phyloP scores from a whole-genome alignment of 2,329 filamentous ascomycete genomes.

The Stagonosporopsis rhizophila region DNA sequence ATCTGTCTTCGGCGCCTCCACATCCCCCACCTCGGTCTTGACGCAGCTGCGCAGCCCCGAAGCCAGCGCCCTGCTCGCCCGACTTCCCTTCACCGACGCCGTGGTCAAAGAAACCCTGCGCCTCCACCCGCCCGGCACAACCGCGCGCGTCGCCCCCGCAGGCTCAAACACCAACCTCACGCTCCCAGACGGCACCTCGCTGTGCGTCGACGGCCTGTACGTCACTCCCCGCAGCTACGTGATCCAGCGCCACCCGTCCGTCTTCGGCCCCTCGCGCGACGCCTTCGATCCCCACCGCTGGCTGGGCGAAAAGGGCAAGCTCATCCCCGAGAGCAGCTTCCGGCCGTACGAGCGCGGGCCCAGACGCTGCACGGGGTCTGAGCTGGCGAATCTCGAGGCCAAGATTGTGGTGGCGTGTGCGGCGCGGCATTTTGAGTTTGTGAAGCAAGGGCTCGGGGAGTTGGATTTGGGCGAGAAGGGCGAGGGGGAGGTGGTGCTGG shows the following conservation, averaged over 20 bases:
- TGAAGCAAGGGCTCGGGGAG: constrained; percentile 34
- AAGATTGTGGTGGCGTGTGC: constrained; percentile 59
- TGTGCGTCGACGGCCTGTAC: constrained; percentile 22
- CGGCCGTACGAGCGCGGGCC: constrained; percentile 62
- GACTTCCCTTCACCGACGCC: constrained; percentile 53
- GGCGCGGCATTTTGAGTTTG: constrained; percentile 56
- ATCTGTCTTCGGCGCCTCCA: not conserved
- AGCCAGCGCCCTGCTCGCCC: constrained; percentile 6
- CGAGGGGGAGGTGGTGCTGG: not conserved
- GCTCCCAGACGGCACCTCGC: constrained; percentile 15
- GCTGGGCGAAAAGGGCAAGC: constrained; percentile 17
- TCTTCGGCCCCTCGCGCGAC: constrained; percentile 25
- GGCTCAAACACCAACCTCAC: constrained; percentile 19
- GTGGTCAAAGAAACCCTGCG: constrained; percentile 55
- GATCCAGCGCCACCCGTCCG: constrained; percentile 27
- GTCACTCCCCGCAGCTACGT: constrained; percentile 22
- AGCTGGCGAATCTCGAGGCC: constrained; percentile 60
- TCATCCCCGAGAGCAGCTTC: constrained; percentile 55
- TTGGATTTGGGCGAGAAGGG: constrained; percentile 16
- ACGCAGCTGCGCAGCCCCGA: not conserved
- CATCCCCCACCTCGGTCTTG: not conserved
- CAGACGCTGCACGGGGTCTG: constrained; percentile 63
- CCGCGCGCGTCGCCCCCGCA: constrained; percentile 22
- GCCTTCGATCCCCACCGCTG: constrained; percentile 33
- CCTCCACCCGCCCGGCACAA: constrained; percentile 47